Evolutionary conservation across 345 rosid species (phyloP).

Genomic region (Adansonia digitata): DNA sequence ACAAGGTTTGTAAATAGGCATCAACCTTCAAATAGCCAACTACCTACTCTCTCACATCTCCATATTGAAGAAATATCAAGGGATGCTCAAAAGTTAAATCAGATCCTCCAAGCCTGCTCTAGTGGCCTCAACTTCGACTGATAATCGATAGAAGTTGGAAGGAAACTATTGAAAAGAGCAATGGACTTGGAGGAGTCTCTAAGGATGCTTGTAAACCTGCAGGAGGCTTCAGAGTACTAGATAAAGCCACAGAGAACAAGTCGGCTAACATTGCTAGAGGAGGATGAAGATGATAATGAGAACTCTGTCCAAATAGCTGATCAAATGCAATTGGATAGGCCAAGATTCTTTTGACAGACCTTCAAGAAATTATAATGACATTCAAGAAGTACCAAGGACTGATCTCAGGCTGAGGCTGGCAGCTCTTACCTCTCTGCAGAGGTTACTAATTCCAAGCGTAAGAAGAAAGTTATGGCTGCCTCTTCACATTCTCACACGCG

Average conservation of each 20-base stretch:
- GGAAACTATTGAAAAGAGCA: conserved; percentile 71
- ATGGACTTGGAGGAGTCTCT: conserved; percentile 74
- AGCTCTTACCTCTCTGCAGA: conserved; percentile 39
- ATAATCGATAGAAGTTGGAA: conserved; percentile 71
- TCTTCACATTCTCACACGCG: conserved; percentile 39
- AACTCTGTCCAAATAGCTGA: conserved; percentile 14
- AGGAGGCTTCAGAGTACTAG: conserved; percentile 61
- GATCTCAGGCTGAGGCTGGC: conserved; percentile 45
- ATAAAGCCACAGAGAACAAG: conserved; percentile 40
- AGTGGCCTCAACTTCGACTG: conserved; percentile 53
- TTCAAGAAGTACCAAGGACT: conserved; percentile 38
- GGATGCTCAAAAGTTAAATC: conserved; percentile 70
- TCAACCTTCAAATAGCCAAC: conserved; percentile 31
- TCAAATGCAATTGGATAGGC: conserved; percentile 41
- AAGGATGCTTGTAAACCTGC: conserved; percentile 71
- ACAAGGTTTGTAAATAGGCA: conserved; percentile 18
- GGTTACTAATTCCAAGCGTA: conserved; percentile 20
- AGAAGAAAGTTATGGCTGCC: conserved; percentile 16
- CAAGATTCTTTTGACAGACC: conserved; percentile 51
- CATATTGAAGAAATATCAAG: conserved; percentile 73
- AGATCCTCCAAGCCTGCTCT: conserved; percentile 68
- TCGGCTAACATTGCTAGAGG: conserved; percentile 64
- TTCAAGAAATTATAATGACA: conserved; percentile 25
- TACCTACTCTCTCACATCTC: conserved; percentile 52
- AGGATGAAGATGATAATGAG: conserved; percentile 46